Base-by-base conservation (phyloP, 176 grass and related monocot genomes). In the Microstegium vimineum region DNA sequence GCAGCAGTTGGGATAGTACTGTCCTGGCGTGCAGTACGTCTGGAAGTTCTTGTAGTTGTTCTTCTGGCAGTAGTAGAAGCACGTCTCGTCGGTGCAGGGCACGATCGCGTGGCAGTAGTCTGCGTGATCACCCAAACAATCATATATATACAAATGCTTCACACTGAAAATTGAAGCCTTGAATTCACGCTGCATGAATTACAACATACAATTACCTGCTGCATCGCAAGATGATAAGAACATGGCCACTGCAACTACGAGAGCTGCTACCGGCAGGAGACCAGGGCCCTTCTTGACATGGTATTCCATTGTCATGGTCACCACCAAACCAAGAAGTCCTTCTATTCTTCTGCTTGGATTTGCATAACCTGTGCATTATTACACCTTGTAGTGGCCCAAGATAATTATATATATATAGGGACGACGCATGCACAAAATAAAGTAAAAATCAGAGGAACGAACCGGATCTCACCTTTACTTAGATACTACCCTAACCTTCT, bases 1-100 rank as follows among this genome's bases (percentile, higher is more conserved):
- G 66, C 54, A 85, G 83, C 75, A 85, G 54, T 1, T 49, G 3
- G 67, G 52, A 38, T 85, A 85, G 14, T 71, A 70, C 51, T 32
- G 3, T 5, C 74, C 83, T 7, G 64, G 27, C 20, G 32, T 85
- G 83, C 74, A 85, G 65, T 47, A 70, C 0, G 37, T 59, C 65
- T 71, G 20, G 65, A 77, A 77, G 65, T 78, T 85, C 37, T 62
- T 85, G 74, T 46, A 85, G 15, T 77, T 77, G 37, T 70, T 69
- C 65, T 85, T 84, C 47, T 76, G 75, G 65, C 83, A 85, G 51
- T 71, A 85, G 6, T 78, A 14, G 5, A 0, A 5, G 38, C 83
- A 85, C 14, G 65, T 78, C 27, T 31, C 40, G 13, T 35, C 35
- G 2, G 42, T 18, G 86, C 83, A 85, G 37, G 74, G 74, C 0